Percentiles rank a stretch among this genome's conserved stretches.
These are phyloP conservation scores for Plasmodium adleri DNA, from an alignment of 169 alveolate genomes.

Conservation along the genomic window DNA sequence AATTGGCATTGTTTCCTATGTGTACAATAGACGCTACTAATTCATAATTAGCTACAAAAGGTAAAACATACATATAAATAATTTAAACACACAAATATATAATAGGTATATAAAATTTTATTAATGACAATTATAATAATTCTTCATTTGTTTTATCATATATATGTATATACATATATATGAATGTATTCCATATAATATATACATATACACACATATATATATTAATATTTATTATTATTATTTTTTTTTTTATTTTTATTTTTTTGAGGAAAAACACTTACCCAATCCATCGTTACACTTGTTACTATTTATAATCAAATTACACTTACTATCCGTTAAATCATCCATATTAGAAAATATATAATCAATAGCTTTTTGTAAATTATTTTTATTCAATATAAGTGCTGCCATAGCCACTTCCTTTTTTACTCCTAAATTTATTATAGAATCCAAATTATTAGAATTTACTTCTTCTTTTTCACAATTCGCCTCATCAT, in stretches of 20 bases:
- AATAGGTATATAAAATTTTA: background rate
- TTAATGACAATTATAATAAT: too few species aligned
- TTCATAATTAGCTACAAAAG: conserved; percentile 80
- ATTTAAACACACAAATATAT: background rate
- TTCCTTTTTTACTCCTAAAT: conserved; percentile 42
- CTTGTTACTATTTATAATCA: conserved; percentile 52
- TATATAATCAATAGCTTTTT: conserved; percentile 54
- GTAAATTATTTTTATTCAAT: conserved; percentile 55
- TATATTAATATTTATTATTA: background rate
- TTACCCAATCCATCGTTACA: conserved; percentile 69
- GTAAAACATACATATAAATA: background rate
- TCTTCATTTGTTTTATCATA: too few species aligned
- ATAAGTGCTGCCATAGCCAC: conserved; percentile 72
- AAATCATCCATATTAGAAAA: conserved; percentile 43
- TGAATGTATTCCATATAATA: background rate
- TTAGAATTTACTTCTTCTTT: conserved; percentile 27
- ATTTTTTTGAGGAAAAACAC: background rate
- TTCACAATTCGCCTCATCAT: background rate
- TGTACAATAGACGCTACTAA: conserved; percentile 89
- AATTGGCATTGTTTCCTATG: conserved; percentile 89
- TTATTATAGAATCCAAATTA: conserved; percentile 47
- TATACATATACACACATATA: background rate
- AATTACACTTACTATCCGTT: conserved; percentile 43
- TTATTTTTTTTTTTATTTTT: background rate
- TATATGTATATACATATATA: background rate